These are phyloP conservation scores for Boletellus ananiceps DNA, from an alignment of 768 basidiomycete species.

Conservation along the genomic window DNA sequence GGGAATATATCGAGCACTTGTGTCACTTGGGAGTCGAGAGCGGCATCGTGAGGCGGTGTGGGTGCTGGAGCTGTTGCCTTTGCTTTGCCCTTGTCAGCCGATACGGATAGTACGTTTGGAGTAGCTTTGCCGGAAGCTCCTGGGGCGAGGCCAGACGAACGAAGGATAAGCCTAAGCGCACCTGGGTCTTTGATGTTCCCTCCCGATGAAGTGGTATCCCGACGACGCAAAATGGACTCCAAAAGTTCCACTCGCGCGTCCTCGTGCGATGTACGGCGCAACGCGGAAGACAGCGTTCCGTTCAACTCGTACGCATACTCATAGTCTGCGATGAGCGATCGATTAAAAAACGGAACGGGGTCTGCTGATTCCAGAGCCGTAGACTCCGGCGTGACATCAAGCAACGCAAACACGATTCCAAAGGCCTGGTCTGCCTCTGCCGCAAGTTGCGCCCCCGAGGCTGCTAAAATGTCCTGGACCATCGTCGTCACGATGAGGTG, in stretches of 20 bases:
- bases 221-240: constrained; percentile 44
- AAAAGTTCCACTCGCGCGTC: constrained; percentile 57
- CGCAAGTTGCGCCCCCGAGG: constrained; percentile 41
- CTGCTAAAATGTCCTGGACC: constrained; percentile 43
- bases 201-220: constrained; percentile 25
- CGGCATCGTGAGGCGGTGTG: constrained; percentile 30
- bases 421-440: constrained; percentile 50
- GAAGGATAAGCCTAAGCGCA: constrained; percentile 58
- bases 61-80: constrained; percentile 26
- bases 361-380: constrained; percentile 11
- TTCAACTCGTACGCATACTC: constrained; percentile 62
- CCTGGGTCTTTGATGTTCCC: constrained; percentile 41
- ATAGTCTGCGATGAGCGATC: constrained; percentile 66
- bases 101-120: constrained; percentile 31
- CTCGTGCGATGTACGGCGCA: constrained; percentile 44
- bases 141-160: constrained; percentile 51
- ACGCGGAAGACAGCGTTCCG: constrained; percentile 41
- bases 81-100: constrained; percentile 38
- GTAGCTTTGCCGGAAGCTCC: constrained; percentile 5
- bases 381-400: constrained; percentile 38
- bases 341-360: constrained; percentile 59
- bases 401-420: constrained; percentile 54
- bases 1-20: constrained; percentile 79
- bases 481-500: constrained; percentile 53
- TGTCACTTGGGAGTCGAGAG: constrained; percentile 53